A percentile compares a stretch with the other conserved stretches of the same genome.
These are phyloP conservation scores for Candida cerambycidarum DNA, from an alignment of 805 yeast species.

Conservation along the genomic window DNA sequence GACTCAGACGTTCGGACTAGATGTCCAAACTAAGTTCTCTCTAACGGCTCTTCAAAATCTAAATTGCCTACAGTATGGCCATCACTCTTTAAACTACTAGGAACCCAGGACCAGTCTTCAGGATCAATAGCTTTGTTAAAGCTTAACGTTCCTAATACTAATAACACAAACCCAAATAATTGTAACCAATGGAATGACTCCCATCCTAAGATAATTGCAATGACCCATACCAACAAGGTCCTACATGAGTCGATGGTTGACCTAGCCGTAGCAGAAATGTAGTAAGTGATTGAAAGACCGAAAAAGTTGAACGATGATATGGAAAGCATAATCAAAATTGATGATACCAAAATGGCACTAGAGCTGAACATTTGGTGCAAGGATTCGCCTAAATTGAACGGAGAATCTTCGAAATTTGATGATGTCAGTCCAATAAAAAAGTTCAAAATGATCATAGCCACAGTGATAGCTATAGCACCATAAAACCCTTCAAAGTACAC, in stretches of 20 bases:
- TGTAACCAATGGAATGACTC: constrained; percentile 65
- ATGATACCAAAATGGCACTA: constrained; percentile 46
- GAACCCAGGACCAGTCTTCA: constrained; percentile 48
- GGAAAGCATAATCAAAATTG: constrained; percentile 66
- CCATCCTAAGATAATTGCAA: constrained; percentile 73
- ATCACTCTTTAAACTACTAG: constrained; percentile 39
- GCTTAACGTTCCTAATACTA: constrained; percentile 71
- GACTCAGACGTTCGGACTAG: no score
- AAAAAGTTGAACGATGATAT: constrained; percentile 71
- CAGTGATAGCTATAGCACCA: constrained; percentile 50
- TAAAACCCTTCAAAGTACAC: constrained; percentile 76
- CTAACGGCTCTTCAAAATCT: constrained; percentile 29
- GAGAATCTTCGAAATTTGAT: constrained; percentile 43
- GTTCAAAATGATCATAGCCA: constrained; percentile 46
- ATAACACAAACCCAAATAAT: constrained; percentile 57
- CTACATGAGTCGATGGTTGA: constrained; percentile 79
- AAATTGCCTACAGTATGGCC: constrained; percentile 16
- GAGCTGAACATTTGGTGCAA: constrained; percentile 48
- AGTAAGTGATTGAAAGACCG: constrained; percentile 67
- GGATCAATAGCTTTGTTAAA: constrained; percentile 70
- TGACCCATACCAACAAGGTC: constrained; percentile 72
- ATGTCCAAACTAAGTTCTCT: constrained; percentile 18
- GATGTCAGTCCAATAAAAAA: constrained; percentile 35
- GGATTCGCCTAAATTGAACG: constrained; percentile 56
- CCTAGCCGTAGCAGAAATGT: constrained; percentile 71